Percentiles rank a stretch among this genome's conserved stretches.
phyloP scores from a whole-genome alignment of 2,329 filamentous ascomycete genomes.

The Fonsecaea pedrosoi region DNA sequence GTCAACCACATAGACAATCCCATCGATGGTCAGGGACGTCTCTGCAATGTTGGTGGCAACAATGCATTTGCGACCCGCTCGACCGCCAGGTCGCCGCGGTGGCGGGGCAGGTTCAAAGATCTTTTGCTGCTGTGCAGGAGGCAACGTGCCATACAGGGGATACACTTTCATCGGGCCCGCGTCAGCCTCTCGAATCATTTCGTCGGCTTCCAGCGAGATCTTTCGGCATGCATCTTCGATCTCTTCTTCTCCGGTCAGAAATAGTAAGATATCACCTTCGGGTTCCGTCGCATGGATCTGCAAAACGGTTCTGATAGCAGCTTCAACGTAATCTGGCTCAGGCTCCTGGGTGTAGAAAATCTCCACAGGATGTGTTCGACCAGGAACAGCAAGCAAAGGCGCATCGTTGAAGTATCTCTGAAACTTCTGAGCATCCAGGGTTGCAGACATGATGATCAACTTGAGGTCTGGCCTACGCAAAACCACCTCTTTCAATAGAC shows the following conservation, averaged over 20 bases:
- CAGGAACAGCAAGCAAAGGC: conserved; percentile 89
- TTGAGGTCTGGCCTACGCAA: conserved; percentile 85
- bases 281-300: conserved; percentile 94
- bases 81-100: conserved; percentile 74
- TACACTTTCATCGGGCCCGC: conserved; percentile 89
- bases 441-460: conserved; percentile 99
- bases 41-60: conserved; percentile 98
- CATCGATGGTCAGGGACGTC: conserved; percentile 95
- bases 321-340: conserved; percentile 95
- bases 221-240: conserved; percentile 96
- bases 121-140: conserved; percentile 88
- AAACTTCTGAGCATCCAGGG: conserved; percentile 96
- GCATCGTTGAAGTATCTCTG: conserved; percentile 96
- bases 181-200: conserved; percentile 88
- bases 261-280: conserved; percentile 91
- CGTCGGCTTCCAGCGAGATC: conserved; percentile 87
- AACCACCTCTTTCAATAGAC: conserved; percentile 88
- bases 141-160: conserved; percentile 90
- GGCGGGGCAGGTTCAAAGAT: conserved; percentile 91
- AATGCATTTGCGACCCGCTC: conserved; percentile 91
- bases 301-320: conserved; percentile 88
- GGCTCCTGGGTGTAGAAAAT: conserved; percentile 98
- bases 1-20: conserved; percentile 99
- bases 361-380: conserved; percentile 94
- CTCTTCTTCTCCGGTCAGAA: conserved; percentile 97